Conservation (phyloP, 106 monocot genomes). For the Platanthera zijinensis region DNA sequence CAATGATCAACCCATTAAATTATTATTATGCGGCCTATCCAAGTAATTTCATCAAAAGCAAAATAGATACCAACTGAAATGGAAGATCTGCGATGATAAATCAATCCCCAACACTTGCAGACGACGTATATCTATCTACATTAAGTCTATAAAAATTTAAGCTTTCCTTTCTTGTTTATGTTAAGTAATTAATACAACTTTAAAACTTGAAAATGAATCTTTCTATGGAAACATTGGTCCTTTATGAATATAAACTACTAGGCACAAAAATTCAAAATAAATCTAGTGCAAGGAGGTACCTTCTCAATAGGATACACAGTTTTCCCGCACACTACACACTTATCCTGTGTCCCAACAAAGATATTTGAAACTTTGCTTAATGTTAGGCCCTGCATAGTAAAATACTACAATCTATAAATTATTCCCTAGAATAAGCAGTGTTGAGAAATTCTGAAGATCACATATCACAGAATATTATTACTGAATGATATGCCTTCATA, state of each 20-base stretch:
- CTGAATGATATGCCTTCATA: conserved; percentile 5
- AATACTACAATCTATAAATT: conserved; percentile 6
- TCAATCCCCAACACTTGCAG: not conserved
- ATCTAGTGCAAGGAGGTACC: conserved; percentile 14
- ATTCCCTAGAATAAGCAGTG: not conserved
- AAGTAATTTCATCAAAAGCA: not conserved
- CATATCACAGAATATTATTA: not conserved
- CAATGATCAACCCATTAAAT: too few species aligned
- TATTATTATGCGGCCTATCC: not conserved
- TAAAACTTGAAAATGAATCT: not conserved
- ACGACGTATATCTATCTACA: too few species aligned
- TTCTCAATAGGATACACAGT: conserved; percentile 72
- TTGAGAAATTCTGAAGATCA: not conserved
- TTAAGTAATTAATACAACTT: not conserved
- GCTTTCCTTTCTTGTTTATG: too few species aligned
- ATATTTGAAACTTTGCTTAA: conserved; percentile 35
- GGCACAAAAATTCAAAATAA: not conserved
- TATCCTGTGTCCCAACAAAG: conserved; percentile 67
- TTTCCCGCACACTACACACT: conserved; percentile 54
- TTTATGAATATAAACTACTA: not conserved
- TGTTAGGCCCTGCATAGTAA: conserved; percentile 16
- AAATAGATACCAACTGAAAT: not conserved
- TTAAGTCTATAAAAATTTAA: too few species aligned
- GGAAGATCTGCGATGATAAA: not conserved
- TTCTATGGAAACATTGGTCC: not conserved